phyloP scores from a whole-genome alignment of 1,284 basidiomycete genomes.

The Cutaneotrichosporon spelunceum region DNA sequence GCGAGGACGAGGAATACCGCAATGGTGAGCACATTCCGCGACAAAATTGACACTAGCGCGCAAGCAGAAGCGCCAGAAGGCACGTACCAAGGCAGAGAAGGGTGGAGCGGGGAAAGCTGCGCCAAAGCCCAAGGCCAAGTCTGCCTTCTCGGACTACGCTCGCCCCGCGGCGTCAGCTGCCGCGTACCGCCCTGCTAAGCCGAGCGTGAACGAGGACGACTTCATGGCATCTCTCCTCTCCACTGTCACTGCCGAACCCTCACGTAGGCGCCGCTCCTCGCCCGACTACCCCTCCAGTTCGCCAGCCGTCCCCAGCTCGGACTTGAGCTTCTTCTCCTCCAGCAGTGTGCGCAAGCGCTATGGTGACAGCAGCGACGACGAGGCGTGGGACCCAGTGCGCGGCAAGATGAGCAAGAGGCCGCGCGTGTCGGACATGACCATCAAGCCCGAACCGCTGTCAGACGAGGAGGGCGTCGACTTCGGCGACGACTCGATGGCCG shows the following conservation, averaged over 20 bases:
- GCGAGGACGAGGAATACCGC: slow-evolving; percentile 48
- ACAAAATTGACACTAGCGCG: slow-evolving; percentile 28
- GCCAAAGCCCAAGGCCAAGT: slow-evolving; percentile 51
- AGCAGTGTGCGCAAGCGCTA: slow-evolving; percentile 30
- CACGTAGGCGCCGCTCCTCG: slow-evolving; percentile 70
- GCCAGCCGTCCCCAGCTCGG: slow-evolving; percentile 42
- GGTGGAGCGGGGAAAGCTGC: slow-evolving; percentile 31
- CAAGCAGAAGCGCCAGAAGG: slow-evolving; percentile 38
- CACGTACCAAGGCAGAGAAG: slow-evolving; percentile 29
- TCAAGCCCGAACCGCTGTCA: slow-evolving; percentile 31
- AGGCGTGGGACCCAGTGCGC: slow-evolving; percentile 33
- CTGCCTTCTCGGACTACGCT: slow-evolving; percentile 47
- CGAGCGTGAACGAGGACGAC: slow-evolving; percentile 73
- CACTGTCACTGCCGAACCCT: slow-evolving; percentile 36
- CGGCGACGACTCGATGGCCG: slow-evolving; percentile 25
- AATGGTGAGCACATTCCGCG: slow-evolving; percentile 32
- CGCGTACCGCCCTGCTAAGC: slow-evolving; percentile 71
- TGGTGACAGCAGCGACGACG: slow-evolving; percentile 51
- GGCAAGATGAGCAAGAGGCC: slow-evolving; percentile 43
- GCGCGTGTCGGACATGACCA: slow-evolving; percentile 41
- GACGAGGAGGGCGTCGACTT: slow-evolving; percentile 26
- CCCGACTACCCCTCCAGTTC: slow-evolving; percentile 52
- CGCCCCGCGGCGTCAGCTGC: slow-evolving; percentile 58
- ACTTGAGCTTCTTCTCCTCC: slow-evolving; percentile 56
- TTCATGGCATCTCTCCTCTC: slow-evolving; percentile 74